A percentile compares a stretch with the other conserved stretches of the same genome.
Evolutionary conservation across 192 early-diverging fungal species (phyloP).

Genomic region (Coemansia sp.): DNA sequence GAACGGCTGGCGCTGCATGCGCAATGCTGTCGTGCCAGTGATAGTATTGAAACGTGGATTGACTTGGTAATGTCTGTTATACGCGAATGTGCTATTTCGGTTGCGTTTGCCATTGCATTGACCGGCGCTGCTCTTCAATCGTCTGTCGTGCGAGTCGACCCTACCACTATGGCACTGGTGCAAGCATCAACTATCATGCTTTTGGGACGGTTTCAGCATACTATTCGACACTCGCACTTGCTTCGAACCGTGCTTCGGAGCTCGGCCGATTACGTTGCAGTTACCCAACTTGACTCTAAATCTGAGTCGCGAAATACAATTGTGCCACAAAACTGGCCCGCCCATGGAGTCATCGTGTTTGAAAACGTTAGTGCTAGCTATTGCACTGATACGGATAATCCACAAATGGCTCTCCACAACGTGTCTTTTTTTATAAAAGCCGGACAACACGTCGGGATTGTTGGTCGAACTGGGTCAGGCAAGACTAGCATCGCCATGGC

Average conservation of each 20-base stretch:
- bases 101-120: slow-evolving; percentile 30
- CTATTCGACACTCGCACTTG: slow-evolving; percentile 31
- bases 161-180: slow-evolving; percentile 15
- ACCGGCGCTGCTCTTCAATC: not conserved
- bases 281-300: slow-evolving; percentile 3
- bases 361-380: slow-evolving; percentile 59
- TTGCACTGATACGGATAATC: not conserved
- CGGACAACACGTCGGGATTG: slow-evolving; percentile 75
- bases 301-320: too few species aligned
- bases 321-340: slow-evolving; percentile 53
- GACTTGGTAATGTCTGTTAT: slow-evolving; percentile 37
- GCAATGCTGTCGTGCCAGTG: slow-evolving; percentile 9
- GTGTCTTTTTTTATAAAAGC: slow-evolving; percentile 59
- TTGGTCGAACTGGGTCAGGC: slow-evolving; percentile 81
- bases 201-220: slow-evolving; percentile 40
- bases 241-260: slow-evolving; percentile 13
- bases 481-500: slow-evolving; percentile 68
- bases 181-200: slow-evolving; percentile 21
- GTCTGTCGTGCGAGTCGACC: not conserved
- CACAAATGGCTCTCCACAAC: slow-evolving; percentile 54
- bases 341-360: slow-evolving; percentile 55
- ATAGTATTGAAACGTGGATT: slow-evolving; percentile 45
- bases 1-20: slow-evolving; percentile 4
- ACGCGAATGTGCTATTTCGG: slow-evolving; percentile 17
- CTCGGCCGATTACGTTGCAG: slow-evolving; percentile 14